phyloP scores from a whole-genome alignment of 306 rosid species.

The Elaeagnus macrophylla region DNA sequence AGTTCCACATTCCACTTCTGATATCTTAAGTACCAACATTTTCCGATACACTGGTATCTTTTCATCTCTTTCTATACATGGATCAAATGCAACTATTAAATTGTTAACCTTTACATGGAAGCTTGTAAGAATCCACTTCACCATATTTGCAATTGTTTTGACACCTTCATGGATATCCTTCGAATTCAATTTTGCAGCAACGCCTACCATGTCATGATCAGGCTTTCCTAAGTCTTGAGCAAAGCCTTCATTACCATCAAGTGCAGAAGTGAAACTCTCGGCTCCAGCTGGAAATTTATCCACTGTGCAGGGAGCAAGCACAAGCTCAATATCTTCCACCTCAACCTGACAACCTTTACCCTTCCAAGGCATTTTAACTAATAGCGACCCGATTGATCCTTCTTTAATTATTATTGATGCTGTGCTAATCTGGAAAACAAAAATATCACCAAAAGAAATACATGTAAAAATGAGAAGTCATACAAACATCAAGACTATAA shows the following conservation, averaged over 20 bases:
- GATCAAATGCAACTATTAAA: constrained; percentile 74
- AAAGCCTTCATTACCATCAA: constrained; percentile 16
- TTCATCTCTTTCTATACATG: constrained; percentile 31
- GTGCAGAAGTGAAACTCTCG: constrained; percentile 31
- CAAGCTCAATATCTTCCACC: constrained; percentile 78
- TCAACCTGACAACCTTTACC: constrained; percentile 77
- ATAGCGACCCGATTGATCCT: constrained; percentile 75
- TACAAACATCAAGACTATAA: background rate
- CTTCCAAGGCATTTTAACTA: constrained; percentile 86
- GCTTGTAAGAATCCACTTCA: constrained; percentile 74
- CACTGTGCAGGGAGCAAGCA: constrained; percentile 48
- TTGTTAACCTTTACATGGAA: constrained; percentile 63
- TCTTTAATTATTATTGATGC: constrained; percentile 57
- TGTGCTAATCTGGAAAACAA: constrained; percentile 34
- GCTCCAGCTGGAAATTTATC: constrained; percentile 22
- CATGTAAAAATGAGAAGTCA: background rate
- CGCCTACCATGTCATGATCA: constrained; percentile 30
- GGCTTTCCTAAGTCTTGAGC: constrained; percentile 22
- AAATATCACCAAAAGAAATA: constrained; percentile 13
- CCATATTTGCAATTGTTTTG: constrained; percentile 82
- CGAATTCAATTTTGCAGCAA: constrained; percentile 41
- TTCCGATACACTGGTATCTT: constrained; percentile 22
- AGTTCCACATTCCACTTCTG: constrained; percentile 75
- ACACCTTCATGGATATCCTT: constrained; percentile 90
- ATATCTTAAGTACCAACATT: constrained; percentile 64